These are phyloP conservation scores for Hypoxylon intermedium DNA, from an alignment of 495 filamentous ascomycete species.

Conservation along the genomic window DNA sequence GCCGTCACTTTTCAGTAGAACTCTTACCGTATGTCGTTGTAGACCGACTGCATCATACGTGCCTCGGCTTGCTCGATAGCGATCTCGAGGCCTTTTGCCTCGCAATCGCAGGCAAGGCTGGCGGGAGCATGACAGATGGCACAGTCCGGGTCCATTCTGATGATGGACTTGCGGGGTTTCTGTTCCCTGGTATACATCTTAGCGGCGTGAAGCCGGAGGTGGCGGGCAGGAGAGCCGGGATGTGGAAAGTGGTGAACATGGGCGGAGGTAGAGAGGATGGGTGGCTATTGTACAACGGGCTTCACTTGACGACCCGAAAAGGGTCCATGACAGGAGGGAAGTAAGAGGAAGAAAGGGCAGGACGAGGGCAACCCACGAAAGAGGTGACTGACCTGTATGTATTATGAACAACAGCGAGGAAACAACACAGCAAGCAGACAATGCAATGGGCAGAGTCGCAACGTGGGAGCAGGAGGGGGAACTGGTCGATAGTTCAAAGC, in stretches of 20 bases:
- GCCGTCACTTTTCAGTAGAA: too few relatives aligned
- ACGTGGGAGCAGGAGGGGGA: slow-evolving; percentile 47
- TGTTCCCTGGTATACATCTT: slow-evolving; percentile 60
- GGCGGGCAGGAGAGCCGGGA: slow-evolving; percentile 41
- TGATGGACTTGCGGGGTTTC: slow-evolving; percentile 55
- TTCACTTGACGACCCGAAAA: slow-evolving; percentile 43
- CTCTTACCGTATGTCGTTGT: slow-evolving; percentile 70
- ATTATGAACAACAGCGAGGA: slow-evolving; percentile 45
- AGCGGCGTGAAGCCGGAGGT: slow-evolving; percentile 47
- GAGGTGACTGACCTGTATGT: slow-evolving; percentile 53
- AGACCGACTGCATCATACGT: slow-evolving; percentile 66
- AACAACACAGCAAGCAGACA: slow-evolving; percentile 43
- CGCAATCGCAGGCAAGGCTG: slow-evolving; percentile 69
- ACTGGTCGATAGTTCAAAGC: slow-evolving; percentile 36
- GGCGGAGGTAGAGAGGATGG: slow-evolving; percentile 26
- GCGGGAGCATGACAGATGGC: slow-evolving; percentile 73
- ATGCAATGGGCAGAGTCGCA: slow-evolving; percentile 43
- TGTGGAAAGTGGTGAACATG: slow-evolving; percentile 41
- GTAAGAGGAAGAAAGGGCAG: slow-evolving; percentile 40
- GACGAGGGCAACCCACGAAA: slow-evolving; percentile 37
- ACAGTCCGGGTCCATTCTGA: slow-evolving; percentile 73
- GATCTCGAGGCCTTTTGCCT: slow-evolving; percentile 69
- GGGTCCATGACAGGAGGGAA: slow-evolving; percentile 43
- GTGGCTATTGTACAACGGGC: slow-evolving; percentile 41
- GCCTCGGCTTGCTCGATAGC: slow-evolving; percentile 71